phyloP scores from a whole-genome alignment of 2,329 filamentous ascomycete genomes.

The Pestalotiopsis sp. region DNA sequence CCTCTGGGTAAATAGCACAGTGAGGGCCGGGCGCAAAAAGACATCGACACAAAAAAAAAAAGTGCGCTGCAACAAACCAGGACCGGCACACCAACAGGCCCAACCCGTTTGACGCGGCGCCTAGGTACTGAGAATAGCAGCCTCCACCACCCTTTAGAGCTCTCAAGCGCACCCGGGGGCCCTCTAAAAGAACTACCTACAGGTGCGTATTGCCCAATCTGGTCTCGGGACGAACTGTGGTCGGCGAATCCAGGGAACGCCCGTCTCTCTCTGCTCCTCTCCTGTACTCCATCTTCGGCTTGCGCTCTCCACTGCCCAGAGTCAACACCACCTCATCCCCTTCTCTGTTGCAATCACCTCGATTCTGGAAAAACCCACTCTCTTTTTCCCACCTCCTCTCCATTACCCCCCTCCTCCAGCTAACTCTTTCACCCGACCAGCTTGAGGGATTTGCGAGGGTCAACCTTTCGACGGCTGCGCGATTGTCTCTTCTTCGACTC shows the following conservation, averaged over 20 bases:
- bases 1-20: not conserved
- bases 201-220: not conserved
- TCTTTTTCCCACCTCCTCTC: constrained; percentile 11
- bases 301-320: constrained; percentile 14
- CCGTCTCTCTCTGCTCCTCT: not conserved
- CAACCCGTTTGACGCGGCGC: not conserved
- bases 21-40: not conserved
- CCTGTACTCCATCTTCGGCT: constrained; percentile 5
- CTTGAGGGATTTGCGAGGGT: constrained; percentile 4
- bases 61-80: too few species aligned
- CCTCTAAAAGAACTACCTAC: not conserved
- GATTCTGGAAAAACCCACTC: constrained; percentile 8
- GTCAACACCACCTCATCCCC: constrained; percentile 23
- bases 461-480: not conserved
- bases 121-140: not conserved
- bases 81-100: not conserved
- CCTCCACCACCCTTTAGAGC: not conserved
- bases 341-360: constrained; percentile 14
- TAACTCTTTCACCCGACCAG: not conserved
- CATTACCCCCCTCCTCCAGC: constrained; percentile 15
- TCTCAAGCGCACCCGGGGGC: not conserved
- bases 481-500: not conserved
- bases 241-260: not conserved
- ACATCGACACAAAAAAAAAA: not conserved
- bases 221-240: not conserved